Evolutionary conservation across 345 rosid genomes (phyloP).

Genomic region (Hirschfeldia incana): DNA sequence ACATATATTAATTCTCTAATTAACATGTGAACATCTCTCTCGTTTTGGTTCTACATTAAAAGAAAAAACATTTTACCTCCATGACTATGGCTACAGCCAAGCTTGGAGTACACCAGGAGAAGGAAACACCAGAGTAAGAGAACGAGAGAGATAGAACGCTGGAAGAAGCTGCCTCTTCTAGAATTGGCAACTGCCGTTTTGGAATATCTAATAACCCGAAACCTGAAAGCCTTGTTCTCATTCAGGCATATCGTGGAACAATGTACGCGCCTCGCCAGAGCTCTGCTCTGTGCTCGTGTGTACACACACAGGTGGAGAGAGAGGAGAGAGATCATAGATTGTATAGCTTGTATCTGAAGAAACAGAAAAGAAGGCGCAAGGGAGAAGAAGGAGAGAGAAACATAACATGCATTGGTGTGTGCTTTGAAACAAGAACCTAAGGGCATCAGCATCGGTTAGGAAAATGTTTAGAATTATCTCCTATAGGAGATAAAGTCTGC

Average conservation of each 20-base stretch:
- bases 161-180: constrained; percentile 28
- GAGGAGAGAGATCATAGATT: not conserved
- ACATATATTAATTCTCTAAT: not conserved
- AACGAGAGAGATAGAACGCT: constrained; percentile 58
- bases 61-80: constrained; percentile 45
- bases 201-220: constrained; percentile 3
- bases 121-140: constrained; percentile 65
- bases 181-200: constrained; percentile 3
- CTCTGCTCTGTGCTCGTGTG: constrained; percentile 1
- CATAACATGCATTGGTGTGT: too few relatives aligned
- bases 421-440: constrained; percentile 1
- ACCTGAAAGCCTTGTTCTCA: constrained; percentile 22
- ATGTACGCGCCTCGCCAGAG: constrained; percentile 20
- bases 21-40: constrained; percentile 1
- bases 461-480: too few relatives aligned
- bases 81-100: constrained; percentile 63
- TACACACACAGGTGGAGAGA: constrained; percentile 2
- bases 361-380: not conserved
- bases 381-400: too few relatives aligned
- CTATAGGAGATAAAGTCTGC: too few relatives aligned
- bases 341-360: constrained; percentile 6
- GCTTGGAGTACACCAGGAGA: constrained; percentile 57
- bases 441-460: too few relatives aligned
- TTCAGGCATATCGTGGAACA: constrained; percentile 40
- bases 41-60: not conserved